A percentile compares a stretch with the other conserved stretches of the same genome.
phyloP scores from a whole-genome alignment of 2,329 filamentous ascomycete species.

The Pseudopyricularia javanii region DNA sequence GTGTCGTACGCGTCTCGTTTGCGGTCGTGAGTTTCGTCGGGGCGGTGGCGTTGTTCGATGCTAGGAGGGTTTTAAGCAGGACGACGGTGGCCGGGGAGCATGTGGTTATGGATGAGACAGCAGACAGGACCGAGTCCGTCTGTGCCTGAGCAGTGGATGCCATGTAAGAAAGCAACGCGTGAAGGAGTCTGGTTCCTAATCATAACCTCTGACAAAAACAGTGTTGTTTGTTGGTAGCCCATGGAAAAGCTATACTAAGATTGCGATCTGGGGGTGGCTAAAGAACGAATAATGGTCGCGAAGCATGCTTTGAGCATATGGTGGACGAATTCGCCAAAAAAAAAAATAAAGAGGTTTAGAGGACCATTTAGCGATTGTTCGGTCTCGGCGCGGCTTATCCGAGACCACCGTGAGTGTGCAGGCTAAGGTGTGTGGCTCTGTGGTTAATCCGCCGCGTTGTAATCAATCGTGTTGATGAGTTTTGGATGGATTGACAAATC shows the following conservation, averaged over 20 bases:
- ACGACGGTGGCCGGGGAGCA: slow-evolving; percentile 32
- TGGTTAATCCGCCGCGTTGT: no score
- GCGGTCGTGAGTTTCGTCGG: slow-evolving; percentile 10
- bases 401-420: neutral
- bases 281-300: slow-evolving; percentile 6
- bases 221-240: slow-evolving; percentile 6
- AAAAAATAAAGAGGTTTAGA: neutral
- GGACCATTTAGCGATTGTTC: neutral
- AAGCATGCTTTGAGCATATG: neutral
- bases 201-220: slow-evolving; percentile 17
- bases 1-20: slow-evolving; percentile 12
- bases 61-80: slow-evolving; percentile 31
- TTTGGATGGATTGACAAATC: slow-evolving; percentile 1
- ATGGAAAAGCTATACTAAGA: slow-evolving; percentile 8
- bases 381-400: neutral
- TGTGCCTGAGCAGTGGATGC: slow-evolving; percentile 26
- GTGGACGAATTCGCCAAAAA: neutral
- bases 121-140: slow-evolving; percentile 32
- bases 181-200: slow-evolving; percentile 16
- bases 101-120: slow-evolving; percentile 31
- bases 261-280: slow-evolving; percentile 4
- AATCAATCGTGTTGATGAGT: neutral
- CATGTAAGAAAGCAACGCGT: slow-evolving; percentile 16
- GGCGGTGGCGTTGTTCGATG: slow-evolving; percentile 17
- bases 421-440: no score